Evolutionary conservation across 2,329 filamentous ascomycete species (phyloP), one percentile per base, ranked within the genome.

Genomic region (Apiospora pterosperma): DNA sequence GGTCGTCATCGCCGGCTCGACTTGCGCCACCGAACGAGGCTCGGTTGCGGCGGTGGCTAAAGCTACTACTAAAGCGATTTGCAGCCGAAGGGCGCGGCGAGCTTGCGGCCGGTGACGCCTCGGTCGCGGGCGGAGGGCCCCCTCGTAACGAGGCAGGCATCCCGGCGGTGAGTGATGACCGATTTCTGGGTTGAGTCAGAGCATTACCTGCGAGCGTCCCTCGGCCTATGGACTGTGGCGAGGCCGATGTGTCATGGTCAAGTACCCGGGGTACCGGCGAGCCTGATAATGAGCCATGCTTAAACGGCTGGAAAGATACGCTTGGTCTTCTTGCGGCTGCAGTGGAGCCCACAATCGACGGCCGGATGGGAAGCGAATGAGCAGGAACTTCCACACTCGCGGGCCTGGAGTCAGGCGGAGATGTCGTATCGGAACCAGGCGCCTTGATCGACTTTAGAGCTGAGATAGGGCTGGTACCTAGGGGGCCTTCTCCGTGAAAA

Each of bases 241-340:
- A 90, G 36, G 83, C 80, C 16, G 86, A 84, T 1, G 81, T 74
- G 60, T 87, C 85, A 16, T 78, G 75, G 14, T 87, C 85, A 2
- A 77, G 74, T 7, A 80, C 75, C 36, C 84, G 80, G 34, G 80
- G 80, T n/a, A 83, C 75, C 0, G 94, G 95, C 5, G 94, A 97
- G 4, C 92, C 93, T 2, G 94, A 97, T n/a, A 98, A 82, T 1
- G 95, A 96, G 12, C 95, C 95, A 16, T 94, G 92, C 78, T 99
- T 99, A 82, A 99, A 99, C 0, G 95, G 94, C 71, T 96, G 92
- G 72, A 97, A 97, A 0, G 92, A 96, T 25, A 97, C 87, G 0
- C 93, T 97, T 7, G 92, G 90, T 62, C 93, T 88, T 70, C 93
- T 86, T 62, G 84, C 84, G 59, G 85, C 72, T 25, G 80, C 81